Base-by-base conservation (phyloP, 306 rosid genomes). In the Glycine tomentella region DNA sequence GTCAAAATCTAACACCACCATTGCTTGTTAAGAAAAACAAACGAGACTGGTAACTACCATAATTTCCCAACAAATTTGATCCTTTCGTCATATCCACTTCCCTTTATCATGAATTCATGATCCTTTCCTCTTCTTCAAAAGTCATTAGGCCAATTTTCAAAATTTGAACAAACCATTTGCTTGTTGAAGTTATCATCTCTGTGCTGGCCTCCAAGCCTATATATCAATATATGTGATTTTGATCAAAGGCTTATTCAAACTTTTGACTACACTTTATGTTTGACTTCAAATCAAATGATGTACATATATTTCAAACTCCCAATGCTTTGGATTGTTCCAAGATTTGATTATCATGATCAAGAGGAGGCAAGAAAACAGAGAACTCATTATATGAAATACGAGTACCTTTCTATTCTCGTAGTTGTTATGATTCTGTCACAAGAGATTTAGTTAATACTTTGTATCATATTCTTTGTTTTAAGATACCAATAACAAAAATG, bases 91-190 rank as follows among this genome's bases (percentile, higher is more conserved):
- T 6, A 56, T 40, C 56, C 69, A 63, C 63, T 76, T 17, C 46
- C 17, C 34, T 75, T 76, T 74, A 81, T 67, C 20, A 80, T n/a
- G n/a, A n/a, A n/a, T n/a, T n/a, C n/a, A n/a, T 81, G 81, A 57
- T 55, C 63, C 74, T 67, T 85, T 78, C 50, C 80, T 14, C 70
- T 74, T 64, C 78, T 74, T 83, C 81, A 69, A 75, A 52, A 50
- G 80, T 59, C 78, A 12, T 74, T 64, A 52, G 49, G 42, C 55
- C 31, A 16, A 56, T 67, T 51, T 78, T 17, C 6, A 7, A 11
- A 15, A 38, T 38, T 25, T 57, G 57, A 34, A 77, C 74, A 70
- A 3, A 74, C 59, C 76, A 72, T 3, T 68, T 79, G 63, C 72
- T 62, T 55, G 61, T 57, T 59, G 51, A 76, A 34, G 77, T 68